Percentiles rank a stretch among this genome's conserved stretches.
These are phyloP conservation scores for Aureobasidium melanogenum DNA, from an alignment of 2,329 filamentous ascomycete species.

Conservation along the genomic window DNA sequence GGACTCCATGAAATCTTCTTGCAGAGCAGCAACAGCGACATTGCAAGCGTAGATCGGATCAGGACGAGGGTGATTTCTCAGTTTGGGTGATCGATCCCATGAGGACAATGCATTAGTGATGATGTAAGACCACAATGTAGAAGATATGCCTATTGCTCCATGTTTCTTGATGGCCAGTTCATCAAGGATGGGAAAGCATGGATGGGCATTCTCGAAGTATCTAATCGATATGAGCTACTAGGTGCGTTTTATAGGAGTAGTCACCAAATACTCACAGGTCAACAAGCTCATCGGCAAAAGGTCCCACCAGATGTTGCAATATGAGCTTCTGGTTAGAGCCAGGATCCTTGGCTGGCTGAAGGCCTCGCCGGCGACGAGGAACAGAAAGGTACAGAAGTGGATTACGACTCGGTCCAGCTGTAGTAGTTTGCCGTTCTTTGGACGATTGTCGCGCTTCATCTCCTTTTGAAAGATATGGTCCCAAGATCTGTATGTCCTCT, in stretches of 20 bases:
- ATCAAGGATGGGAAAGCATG: slow-evolving; percentile 33
- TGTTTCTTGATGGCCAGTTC: slow-evolving; percentile 16
- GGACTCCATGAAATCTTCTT: slow-evolving; percentile 36
- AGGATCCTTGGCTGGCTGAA: slow-evolving; percentile 4
- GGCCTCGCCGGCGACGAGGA: neutral
- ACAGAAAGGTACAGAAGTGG: slow-evolving; percentile 6
- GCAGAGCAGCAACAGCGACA: slow-evolving; percentile 31
- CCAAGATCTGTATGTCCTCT: slow-evolving; percentile 1
- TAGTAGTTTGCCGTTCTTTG: neutral
- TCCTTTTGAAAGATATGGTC: neutral
- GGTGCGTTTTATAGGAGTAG: too few species aligned
- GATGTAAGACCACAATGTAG: neutral
- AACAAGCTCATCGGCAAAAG: neutral
- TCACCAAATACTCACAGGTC: neutral
- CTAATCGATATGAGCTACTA: neutral
- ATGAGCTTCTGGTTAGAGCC: slow-evolving; percentile 2
- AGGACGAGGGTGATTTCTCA: slow-evolving; percentile 18
- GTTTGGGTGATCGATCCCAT: neutral
- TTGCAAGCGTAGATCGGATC: slow-evolving; percentile 34
- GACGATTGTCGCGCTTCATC: neutral
- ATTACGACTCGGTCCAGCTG: neutral
- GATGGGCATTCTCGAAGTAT: slow-evolving; percentile 34
- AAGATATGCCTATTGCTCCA: neutral
- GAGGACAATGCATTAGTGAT: neutral
- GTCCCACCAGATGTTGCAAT: neutral